Evolutionary conservation across 2,329 filamentous ascomycete species (phyloP), one percentile per base, ranked within the genome.

Genomic region (Parafenestella ontariensis): DNA sequence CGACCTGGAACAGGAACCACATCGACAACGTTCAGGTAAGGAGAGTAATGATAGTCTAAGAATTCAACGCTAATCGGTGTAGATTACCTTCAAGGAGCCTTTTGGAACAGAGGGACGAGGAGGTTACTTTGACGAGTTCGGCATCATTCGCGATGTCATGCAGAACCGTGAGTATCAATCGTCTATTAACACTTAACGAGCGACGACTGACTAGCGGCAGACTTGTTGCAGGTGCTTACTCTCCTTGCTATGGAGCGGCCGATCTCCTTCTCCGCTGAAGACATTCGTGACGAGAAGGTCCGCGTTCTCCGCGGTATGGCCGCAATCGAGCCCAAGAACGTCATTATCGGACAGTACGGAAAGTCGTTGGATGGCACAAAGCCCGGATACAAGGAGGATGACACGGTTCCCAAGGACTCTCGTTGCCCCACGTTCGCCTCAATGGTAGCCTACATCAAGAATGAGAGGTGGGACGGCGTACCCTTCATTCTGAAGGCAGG

Each of bases 401-500:
- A 98, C 74, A 98, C 95, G 18, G 95, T 99, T 26, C 95, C 95
- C 55, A 95, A 96, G 81, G 93, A 96, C 66, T 97, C 94, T 29
- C 88, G 96, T 70, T 99, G 95, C 85, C 94, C 95, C 24, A 99
- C 95, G 6, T 99, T 99, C 84, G 96, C 93, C 73, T 94, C 95
- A 33, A 88, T 99, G 79, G 94, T 96, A 31, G 93, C 92, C 31
- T 96, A 96, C 81, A 98, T 99, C 81, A 98, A 98, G 87, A 99
- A 99, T 78, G 95, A 99, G 87, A 86, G 95, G 69, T 99, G 95
- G 95, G 96, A 99, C 66, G 96, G 95, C 52, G 95, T 99, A 48
- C 95, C 95, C 46, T 99, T 99, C 83, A 99, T 99, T 79, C 86
- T 99, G 82, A 99, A 99, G 89, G 95, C 95, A 41, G 95, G 95